Evolutionary conservation across 805 yeast genomes (phyloP).

Genomic region (Zygosaccharomyces gambellarensis): DNA sequence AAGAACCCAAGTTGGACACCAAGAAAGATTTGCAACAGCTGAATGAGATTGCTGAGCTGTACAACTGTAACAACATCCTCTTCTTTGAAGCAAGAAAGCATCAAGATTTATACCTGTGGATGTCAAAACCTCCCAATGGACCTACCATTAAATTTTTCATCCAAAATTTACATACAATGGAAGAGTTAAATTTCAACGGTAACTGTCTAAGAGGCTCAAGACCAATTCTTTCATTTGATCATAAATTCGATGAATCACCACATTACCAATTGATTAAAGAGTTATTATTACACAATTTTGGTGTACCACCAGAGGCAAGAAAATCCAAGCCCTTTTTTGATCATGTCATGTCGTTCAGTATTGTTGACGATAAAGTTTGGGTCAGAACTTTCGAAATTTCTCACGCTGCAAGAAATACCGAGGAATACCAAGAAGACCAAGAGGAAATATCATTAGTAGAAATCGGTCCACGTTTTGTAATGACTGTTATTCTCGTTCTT

Average conservation of each 20-base stretch:
- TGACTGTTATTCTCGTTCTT: conserved; percentile 83
- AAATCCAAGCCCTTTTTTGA: conserved; percentile 92
- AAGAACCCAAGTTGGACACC: conserved; percentile 92
- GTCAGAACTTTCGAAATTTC: conserved; percentile 88
- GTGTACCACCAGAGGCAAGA: conserved; percentile 92
- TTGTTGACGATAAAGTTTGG: conserved; percentile 94
- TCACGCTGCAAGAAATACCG: conserved; percentile 49
- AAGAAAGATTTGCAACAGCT: conserved; percentile 83
- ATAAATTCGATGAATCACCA: conserved; percentile 61
- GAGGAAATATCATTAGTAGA: conserved; percentile 79
- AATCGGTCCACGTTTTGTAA: conserved; percentile 93
- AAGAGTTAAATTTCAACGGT: conserved; percentile 93
- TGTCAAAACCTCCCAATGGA: conserved; percentile 95
- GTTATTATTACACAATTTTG: conserved; percentile 74
- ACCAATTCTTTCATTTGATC: conserved; percentile 87
- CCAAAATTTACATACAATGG: conserved; percentile 93
- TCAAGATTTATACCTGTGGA: conserved; percentile 89
- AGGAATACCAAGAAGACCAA: conserved; percentile 46
- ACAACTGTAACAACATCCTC: conserved; percentile 92
- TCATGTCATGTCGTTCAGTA: conserved; percentile 88
- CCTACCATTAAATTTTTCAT: conserved; percentile 92
- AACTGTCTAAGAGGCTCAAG: conserved; percentile 94
- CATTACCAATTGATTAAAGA: conserved; percentile 79
- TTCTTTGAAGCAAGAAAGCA: conserved; percentile 96
- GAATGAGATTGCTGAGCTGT: conserved; percentile 92